Conservation (phyloP, 805 yeast genomes). For the Yamadazyma insecticola region DNA sequence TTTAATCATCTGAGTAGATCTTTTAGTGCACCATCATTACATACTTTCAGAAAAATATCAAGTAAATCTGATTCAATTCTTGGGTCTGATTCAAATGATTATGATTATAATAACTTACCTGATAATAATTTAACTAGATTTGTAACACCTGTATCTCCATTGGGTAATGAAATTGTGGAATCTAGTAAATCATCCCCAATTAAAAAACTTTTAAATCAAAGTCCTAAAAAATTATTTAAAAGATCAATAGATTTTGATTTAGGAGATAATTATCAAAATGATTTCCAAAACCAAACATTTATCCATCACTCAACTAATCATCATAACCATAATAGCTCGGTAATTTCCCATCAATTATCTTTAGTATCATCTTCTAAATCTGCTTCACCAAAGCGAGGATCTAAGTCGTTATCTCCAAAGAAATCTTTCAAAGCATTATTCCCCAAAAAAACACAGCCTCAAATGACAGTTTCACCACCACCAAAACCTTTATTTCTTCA, state of each 20-base stretch:
- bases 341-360: conserved; percentile 9
- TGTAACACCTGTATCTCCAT: conserved; percentile 10
- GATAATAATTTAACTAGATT: conserved; percentile 3
- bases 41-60: conserved; percentile 28
- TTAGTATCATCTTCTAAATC: conserved; percentile 24
- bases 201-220: conserved; percentile 24
- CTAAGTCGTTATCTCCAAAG: conserved; percentile 10
- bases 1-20: conserved; percentile 21
- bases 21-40: conserved; percentile 38
- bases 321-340: not conserved
- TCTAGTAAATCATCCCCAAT: conserved; percentile 25
- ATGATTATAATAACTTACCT: not conserved
- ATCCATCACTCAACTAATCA: conserved; percentile 24
- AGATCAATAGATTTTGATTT: conserved; percentile 13
- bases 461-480: conserved; percentile 9
- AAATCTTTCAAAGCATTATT: conserved; percentile 9
- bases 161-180: too few relatives aligned
- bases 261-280: conserved; percentile 8
- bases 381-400: conserved; percentile 1
- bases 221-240: conserved; percentile 23
- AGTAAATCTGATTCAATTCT: not conserved
- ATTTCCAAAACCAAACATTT: conserved; percentile 24
- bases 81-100: not conserved
- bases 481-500: too few relatives aligned
- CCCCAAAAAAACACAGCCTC: conserved; percentile 1